These are phyloP conservation scores for Aspergillus nomiae DNA, from an alignment of 2,329 filamentous ascomycete species.

Conservation along the genomic window DNA sequence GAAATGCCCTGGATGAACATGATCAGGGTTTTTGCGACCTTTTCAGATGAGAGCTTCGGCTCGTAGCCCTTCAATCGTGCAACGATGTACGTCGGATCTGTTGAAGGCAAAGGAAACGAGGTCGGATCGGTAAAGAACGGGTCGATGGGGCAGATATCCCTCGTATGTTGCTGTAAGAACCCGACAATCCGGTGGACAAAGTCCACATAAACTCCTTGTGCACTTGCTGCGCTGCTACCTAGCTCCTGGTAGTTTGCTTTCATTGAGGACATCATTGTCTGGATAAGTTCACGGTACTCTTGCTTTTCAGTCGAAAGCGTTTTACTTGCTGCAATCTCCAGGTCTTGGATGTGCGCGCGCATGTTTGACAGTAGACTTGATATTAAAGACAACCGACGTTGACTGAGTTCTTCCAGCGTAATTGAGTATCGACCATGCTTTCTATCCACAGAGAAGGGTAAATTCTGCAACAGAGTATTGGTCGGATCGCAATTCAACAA, in stretches of 20 bases:
- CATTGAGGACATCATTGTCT: conserved; percentile 62
- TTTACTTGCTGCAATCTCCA: conserved; percentile 33
- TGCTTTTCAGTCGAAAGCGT: conserved; percentile 40
- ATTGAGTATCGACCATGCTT: conserved; percentile 48
- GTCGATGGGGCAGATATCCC: conserved; percentile 57
- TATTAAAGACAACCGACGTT: conserved; percentile 57
- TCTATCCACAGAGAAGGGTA: conserved; percentile 55
- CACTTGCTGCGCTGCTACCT: conserved; percentile 33
- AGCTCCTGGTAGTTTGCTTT: conserved; percentile 62
- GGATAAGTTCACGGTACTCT: conserved; percentile 55
- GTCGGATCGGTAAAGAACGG: conserved; percentile 63
- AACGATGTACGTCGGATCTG: conserved; percentile 64
- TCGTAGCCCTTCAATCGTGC: conserved; percentile 62
- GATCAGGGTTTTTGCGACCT: conserved; percentile 56
- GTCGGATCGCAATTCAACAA: conserved; percentile 51
- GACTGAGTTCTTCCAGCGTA: conserved; percentile 53
- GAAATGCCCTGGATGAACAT: conserved; percentile 62
- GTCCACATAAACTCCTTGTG: conserved; percentile 58
- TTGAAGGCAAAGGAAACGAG: conserved; percentile 61
- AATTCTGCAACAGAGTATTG: conserved; percentile 56
- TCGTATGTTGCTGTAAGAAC: conserved; percentile 62
- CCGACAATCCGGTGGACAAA: conserved; percentile 64
- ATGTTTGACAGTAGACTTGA: conserved; percentile 62
- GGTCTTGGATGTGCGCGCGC: conserved; percentile 50
- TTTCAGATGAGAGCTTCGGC: conserved; percentile 52